Evolutionary conservation across 1,284 basidiomycete genomes (phyloP), one percentile per base, ranked within the genome.

Genomic region (Inonotus hispidus): DNA sequence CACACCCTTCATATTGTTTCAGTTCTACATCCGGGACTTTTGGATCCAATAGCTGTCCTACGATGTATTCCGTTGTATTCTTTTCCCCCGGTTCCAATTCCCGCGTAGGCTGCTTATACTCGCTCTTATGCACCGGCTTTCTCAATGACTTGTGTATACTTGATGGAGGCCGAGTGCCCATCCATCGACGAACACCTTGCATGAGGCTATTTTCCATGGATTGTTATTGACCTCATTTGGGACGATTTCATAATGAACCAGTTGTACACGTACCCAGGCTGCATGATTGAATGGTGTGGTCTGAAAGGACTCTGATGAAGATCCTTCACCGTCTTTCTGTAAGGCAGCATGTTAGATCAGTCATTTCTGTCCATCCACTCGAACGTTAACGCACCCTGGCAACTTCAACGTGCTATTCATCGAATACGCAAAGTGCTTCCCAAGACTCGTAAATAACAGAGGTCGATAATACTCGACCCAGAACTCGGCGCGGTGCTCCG

Each of bases 391-490:
- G 59, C 65, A 90, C 90, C 90, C 91, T 47, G 88, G 88, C 1
- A 92, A 75, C 69, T 91, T 92, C 56, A 90, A 73, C 6, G 90
- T 93, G 66, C 88, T 90, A 65, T 92, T 92, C 88, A 94, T 93
- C 19, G 85, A 87, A 73, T 87, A 92, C 13, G 88, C 90, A 73
- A 93, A 93, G 70, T 93, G 91, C 70, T 91, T 91, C 19, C 86
- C 86, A 49, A 93, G 72, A 10, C 85, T 85, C 0, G 92, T 93
- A 72, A 92, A 92, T 47, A 93, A 70, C 62, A 90, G 75, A 3
- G 95, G 94, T 38, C 93, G 82, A 71, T 98, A 98, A 74, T 96
- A 96, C 70, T 95, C 93, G 3, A 87, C 81, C 88, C 92, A 96
- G 67, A 91, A 93, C 62, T 94, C 88, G 8, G 83, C 81, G 49